Percentiles rank a stretch among this genome's conserved stretches.
Evolutionary conservation across 768 basidiomycete genomes (phyloP).

Genomic region (Wakefieldia striispora): DNA sequence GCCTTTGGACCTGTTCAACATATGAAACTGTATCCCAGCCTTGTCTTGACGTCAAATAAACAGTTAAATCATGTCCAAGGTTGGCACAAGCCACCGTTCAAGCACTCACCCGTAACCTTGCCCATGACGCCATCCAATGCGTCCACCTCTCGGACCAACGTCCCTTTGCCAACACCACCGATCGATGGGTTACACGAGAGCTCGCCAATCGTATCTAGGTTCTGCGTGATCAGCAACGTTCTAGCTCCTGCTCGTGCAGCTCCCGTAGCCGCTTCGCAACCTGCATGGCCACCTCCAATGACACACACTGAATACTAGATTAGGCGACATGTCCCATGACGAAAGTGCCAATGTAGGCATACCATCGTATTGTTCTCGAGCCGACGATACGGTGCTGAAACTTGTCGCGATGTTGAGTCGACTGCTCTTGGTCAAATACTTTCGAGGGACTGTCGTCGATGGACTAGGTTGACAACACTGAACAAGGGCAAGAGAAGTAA

Average conservation of each 20-base stretch:
- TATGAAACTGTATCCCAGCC: constrained; percentile 86
- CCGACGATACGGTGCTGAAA: neutral
- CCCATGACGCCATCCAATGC: constrained; percentile 89
- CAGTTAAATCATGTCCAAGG: neutral
- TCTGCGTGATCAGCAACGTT: constrained; percentile 81
- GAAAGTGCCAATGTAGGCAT: neutral
- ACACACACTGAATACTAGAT: constrained; percentile 63
- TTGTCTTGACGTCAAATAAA: constrained; percentile 51
- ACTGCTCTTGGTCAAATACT: neutral
- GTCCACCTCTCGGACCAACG: constrained; percentile 86
- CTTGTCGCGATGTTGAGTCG: neutral
- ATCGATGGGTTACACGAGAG: constrained; percentile 92
- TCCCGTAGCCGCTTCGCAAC: constrained; percentile 88
- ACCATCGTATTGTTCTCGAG: constrained; percentile 26
- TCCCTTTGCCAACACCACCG: constrained; percentile 91
- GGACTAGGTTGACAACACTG: neutral
- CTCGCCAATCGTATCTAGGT: constrained; percentile 74
- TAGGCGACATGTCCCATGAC: constrained; percentile 33
- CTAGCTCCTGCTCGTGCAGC: constrained; percentile 80
- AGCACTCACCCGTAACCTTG: constrained; percentile 63
- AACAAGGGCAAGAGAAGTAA: neutral
- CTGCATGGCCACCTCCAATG: constrained; percentile 91
- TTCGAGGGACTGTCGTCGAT: neutral
- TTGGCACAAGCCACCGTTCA: neutral
- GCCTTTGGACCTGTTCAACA: constrained; percentile 83